These are phyloP conservation scores for Castanea sativa DNA, from an alignment of 306 rosid genomes.

Conservation along the genomic window DNA sequence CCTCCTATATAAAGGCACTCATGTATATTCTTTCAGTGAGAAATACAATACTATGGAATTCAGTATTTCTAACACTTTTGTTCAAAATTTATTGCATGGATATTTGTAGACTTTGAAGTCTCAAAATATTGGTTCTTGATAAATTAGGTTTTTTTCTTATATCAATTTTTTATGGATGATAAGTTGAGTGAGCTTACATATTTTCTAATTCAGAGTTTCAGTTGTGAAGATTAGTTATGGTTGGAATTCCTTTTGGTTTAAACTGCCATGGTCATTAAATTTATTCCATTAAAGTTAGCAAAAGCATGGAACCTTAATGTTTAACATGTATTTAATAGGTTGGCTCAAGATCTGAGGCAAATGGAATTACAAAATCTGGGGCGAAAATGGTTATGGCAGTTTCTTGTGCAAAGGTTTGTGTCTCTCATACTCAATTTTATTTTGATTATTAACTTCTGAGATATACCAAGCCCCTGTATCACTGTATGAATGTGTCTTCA, in stretches of 20 bases:
- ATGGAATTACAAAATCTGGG: constrained; percentile 91
- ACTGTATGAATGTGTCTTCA: neutral
- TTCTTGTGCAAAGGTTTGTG: constrained; percentile 89
- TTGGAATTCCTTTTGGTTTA: neutral
- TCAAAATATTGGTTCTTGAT: constrained; percentile 1
- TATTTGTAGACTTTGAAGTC: too few species aligned
- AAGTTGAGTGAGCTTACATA: neutral
- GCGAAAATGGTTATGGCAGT: constrained; percentile 99
- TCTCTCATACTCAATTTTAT: neutral
- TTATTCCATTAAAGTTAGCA: neutral
- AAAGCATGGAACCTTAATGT: constrained; percentile 17
- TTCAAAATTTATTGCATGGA: constrained; percentile 7
- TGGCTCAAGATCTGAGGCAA: constrained; percentile 93
- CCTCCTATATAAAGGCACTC: too few species aligned
- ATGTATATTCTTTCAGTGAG: too few species aligned
- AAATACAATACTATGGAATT: too few species aligned
- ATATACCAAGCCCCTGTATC: neutral
- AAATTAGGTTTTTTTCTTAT: neutral
- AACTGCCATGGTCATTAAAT: neutral
- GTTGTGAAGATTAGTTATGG: neutral
- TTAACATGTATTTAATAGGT: constrained; percentile 48
- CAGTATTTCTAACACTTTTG: too few species aligned
- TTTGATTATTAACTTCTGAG: neutral
- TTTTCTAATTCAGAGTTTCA: neutral
- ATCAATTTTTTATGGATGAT: neutral